phyloP scores from a whole-genome alignment of 148 eudicot species.

The Camellia lanceoleosa region DNA sequence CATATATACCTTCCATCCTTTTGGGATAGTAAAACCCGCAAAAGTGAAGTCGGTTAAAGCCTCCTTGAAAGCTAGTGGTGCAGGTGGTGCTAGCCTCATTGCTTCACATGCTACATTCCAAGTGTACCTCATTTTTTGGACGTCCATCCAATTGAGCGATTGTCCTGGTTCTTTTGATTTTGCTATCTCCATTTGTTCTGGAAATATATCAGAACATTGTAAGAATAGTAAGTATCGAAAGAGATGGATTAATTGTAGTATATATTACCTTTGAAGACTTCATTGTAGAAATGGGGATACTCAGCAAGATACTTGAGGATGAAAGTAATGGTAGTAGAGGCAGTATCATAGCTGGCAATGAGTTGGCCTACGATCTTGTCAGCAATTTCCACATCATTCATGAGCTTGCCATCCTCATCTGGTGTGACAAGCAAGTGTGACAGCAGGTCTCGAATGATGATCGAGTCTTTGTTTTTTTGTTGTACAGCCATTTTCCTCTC shows the following conservation, averaged over 20 bases:
- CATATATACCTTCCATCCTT: conserved; percentile 39
- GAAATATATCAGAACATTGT: not conserved
- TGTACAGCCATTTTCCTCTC: conserved; percentile 25
- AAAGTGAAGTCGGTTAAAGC: conserved; percentile 30
- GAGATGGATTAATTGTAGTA: not conserved
- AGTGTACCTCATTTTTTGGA: conserved; percentile 38
- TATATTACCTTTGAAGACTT: conserved; percentile 37
- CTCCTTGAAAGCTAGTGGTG: conserved; percentile 26
- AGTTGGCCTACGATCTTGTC: conserved; percentile 42
- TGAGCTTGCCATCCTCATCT: conserved; percentile 35
- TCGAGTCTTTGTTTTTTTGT: conserved; percentile 23
- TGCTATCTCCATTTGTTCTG: conserved; percentile 32
- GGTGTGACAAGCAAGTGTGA: conserved; percentile 36
- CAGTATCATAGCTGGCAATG: conserved; percentile 55
- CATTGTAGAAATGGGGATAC: conserved; percentile 37
- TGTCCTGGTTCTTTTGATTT: conserved; percentile 17
- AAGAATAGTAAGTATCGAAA: not conserved
- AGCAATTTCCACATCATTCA: conserved; percentile 39
- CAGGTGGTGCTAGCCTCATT: conserved; percentile 34
- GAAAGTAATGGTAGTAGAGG: conserved; percentile 37
- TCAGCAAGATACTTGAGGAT: conserved; percentile 46
- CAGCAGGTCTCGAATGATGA: conserved; percentile 33
- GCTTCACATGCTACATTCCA: conserved; percentile 38
- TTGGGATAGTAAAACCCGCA: conserved; percentile 36
- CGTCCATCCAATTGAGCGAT: conserved; percentile 31